These are phyloP conservation scores for Apiotrichum sp. DNA, from an alignment of 1,284 basidiomycete species.

Conservation along the genomic window DNA sequence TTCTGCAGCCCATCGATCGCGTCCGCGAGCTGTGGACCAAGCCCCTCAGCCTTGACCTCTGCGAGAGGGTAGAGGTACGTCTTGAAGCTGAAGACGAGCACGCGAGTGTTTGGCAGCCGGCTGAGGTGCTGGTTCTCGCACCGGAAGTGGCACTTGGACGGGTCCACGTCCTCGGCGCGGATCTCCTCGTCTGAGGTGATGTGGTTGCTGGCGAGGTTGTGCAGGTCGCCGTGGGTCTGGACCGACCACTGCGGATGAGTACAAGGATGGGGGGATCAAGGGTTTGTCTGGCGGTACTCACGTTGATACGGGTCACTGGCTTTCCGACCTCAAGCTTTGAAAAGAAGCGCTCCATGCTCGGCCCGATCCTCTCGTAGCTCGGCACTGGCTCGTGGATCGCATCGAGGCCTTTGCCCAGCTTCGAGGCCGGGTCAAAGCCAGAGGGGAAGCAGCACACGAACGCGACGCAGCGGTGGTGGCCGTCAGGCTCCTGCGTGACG, in stretches of 20 bases:
- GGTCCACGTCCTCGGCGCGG: neutral
- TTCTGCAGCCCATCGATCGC: constrained; percentile 13
- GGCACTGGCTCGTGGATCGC: constrained; percentile 14
- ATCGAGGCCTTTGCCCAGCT: constrained; percentile 8
- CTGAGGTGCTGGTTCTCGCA: constrained; percentile 14
- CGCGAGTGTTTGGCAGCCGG: constrained; percentile 6
- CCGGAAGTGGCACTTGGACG: constrained; percentile 8
- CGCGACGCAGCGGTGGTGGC: constrained; percentile 10
- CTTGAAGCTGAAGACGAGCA: constrained; percentile 15
- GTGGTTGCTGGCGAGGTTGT: constrained; percentile 9
- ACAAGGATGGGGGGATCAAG: too few relatives aligned
- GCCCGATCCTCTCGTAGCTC: constrained; percentile 11
- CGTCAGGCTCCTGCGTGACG: neutral
- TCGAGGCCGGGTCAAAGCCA: constrained; percentile 10
- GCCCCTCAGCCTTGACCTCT: constrained; percentile 9
- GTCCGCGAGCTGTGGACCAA: constrained; percentile 9
- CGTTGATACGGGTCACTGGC: constrained; percentile 10
- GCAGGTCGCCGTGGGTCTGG: constrained; percentile 10
- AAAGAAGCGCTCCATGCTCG: constrained; percentile 17
- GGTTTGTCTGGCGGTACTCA: neutral
- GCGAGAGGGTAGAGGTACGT: constrained; percentile 12
- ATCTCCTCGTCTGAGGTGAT: constrained; percentile 2
- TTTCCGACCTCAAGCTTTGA: constrained; percentile 9
- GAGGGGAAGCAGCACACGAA: constrained; percentile 15
- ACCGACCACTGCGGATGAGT: constrained; percentile 12